Evolutionary conservation across 2,329 filamentous ascomycete genomes (phyloP), one percentile per base, ranked within the genome.

Genomic region (Juglanconis oblonga): DNA sequence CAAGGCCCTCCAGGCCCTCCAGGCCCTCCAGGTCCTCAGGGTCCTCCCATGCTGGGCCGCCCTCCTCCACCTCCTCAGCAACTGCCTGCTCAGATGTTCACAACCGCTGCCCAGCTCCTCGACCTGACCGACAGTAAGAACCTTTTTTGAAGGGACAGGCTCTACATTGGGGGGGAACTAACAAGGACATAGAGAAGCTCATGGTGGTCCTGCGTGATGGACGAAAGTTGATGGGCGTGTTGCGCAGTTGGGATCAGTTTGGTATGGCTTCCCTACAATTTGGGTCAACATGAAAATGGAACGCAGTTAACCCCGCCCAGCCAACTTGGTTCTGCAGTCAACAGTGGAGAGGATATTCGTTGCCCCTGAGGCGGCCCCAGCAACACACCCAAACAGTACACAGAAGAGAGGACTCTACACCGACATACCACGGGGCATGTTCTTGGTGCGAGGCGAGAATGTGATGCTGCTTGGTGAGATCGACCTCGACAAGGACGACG

Each of bases 171-270:
- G 14, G 17, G 44, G 31, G 42, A 40, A 17, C 61, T 58, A 45
- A 57, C 56, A 45, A 29, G 32, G 44, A 48, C 4, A 32, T 11
- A 98, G 95, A 99, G 80, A 99, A 99, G 79, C 87, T 99, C 62
- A 87, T 97, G 77, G 84, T 98, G 59, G 87, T 93, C 51, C 83
- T 99, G 58, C 89, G 95, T 67, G 95, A 99, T 72, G 95, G 96
- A 63, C 87, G 94, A 69, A 98, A 98, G 78, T 81, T 98, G 67
- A 90, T 96, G 67, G 95, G 95, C 35, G 91, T 98, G 51, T 78
- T 99, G 67, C 84, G 95, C 70, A 96, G 91, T 68, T 99, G 95
- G 92, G 95, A 99, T 76, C 95, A 99, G 76, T 98, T 97, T 71
- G 94, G 93, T 97, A 87, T 70, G 81, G 17, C 31, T 58, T 65